Conservation (phyloP, 495 filamentous ascomycete genomes). For the Hypoxylon lienhwacheense region DNA sequence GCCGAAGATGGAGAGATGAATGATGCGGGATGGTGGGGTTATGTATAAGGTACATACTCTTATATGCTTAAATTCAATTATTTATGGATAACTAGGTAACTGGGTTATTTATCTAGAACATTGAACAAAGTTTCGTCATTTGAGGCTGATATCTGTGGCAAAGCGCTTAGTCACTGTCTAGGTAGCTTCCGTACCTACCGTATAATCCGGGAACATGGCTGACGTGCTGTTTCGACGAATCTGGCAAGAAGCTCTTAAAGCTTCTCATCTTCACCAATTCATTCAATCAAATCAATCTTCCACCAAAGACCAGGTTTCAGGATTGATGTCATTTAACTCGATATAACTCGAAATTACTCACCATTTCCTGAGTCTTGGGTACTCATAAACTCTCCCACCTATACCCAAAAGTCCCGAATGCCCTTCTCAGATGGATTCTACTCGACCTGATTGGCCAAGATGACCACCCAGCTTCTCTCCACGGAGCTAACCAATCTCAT, state of each 20-base stretch:
- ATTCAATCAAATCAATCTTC: too few relatives aligned
- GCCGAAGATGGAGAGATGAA: conserved; percentile 6
- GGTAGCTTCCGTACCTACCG: not conserved
- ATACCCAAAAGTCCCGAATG: not conserved
- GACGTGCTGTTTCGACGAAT: conserved; percentile 21
- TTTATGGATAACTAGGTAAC: not conserved
- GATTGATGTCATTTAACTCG: too few relatives aligned
- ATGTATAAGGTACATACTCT: not conserved
- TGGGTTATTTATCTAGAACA: not conserved
- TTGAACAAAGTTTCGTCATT: too few relatives aligned
- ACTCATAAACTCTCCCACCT: not conserved
- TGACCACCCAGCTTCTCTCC: conserved; percentile 90
- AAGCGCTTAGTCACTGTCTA: conserved; percentile 14
- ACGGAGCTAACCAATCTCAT: conserved; percentile 89
- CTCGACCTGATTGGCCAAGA: conserved; percentile 53
- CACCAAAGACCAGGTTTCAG: too few relatives aligned
- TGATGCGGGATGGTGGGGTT: conserved; percentile 31
- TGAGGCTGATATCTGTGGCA: too few relatives aligned
- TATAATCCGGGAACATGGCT: not conserved
- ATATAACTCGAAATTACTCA: too few relatives aligned
- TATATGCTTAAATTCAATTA: not conserved
- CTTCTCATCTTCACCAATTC: conserved; percentile 13
- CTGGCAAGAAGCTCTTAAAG: conserved; percentile 35
- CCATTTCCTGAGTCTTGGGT: not conserved
- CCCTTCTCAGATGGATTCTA: conserved; percentile 31